These are phyloP conservation scores for Triangularia verruculosa DNA, from an alignment of 2,329 filamentous ascomycete genomes.

Conservation along the genomic window DNA sequence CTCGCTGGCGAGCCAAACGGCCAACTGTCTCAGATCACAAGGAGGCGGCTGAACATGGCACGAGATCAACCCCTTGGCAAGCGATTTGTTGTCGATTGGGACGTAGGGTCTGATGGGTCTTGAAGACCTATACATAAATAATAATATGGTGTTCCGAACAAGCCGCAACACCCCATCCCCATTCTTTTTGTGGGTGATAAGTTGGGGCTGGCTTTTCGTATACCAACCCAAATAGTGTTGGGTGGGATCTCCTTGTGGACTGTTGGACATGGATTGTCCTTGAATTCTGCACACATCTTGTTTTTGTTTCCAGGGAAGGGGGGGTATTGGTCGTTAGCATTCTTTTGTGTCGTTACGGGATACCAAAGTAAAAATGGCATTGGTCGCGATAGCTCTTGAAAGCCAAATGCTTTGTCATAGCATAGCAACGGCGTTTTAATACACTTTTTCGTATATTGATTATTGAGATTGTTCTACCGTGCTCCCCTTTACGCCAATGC, in stretches of 20 bases:
- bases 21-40: neutral
- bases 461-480: neutral
- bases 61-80: constrained; percentile 6
- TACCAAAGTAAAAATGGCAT: neutral
- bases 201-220: neutral
- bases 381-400: constrained; percentile 13
- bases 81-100: constrained; percentile 20
- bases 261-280: neutral
- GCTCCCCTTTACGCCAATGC: neutral
- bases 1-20: constrained; percentile 17
- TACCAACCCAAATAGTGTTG: neutral
- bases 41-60: constrained; percentile 2
- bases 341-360: constrained; percentile 14
- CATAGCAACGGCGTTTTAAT: constrained; percentile 19
- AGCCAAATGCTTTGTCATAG: constrained; percentile 4
- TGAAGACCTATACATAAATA: neutral
- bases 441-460: constrained; percentile 1
- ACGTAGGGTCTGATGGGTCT: neutral
- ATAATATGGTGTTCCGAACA: neutral
- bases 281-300: neutral
- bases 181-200: neutral
- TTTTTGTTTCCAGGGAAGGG: constrained; percentile 7
- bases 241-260: neutral
- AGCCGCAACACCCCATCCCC: neutral
- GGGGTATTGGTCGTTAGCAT: constrained; percentile 12